Base-by-base conservation (phyloP, 768 basidiomycete genomes). In the Boletus huronensis region DNA sequence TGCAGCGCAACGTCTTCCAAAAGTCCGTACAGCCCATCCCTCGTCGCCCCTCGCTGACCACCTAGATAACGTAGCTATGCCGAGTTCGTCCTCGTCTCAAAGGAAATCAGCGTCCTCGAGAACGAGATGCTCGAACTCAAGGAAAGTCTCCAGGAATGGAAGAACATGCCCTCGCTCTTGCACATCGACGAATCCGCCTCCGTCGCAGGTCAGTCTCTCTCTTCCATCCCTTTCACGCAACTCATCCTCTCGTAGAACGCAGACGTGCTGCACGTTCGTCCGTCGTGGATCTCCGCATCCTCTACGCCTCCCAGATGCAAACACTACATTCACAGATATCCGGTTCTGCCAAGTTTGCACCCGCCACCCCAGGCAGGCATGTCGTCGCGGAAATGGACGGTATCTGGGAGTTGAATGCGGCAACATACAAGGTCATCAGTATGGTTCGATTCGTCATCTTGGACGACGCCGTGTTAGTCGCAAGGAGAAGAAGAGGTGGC, bases 81-180 rank as follows among this genome's bases (percentile, higher is more conserved):
- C 43, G 93, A 98, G 69, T 98, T 98, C 67, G 91, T 99, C 26
- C 79, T 88, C 52, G 91, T 99, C 21, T 97, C 97, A 4, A 98
- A 98, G 67, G 97, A 98, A 73, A 96, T 99, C 50, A 87, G 90
- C 26, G 87, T 90, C 1, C 82, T 99, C 26, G 97, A 99, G 75
- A 95, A 94, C 65, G 95, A 98, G 70, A 91, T 98, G 88, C 81
- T 98, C 29, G 95, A 98, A 65, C 83, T 99, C 69, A 98, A 97
- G 70, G 93, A 95, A 52, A 82, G 89, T 6, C 79, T 98, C 4
- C 86, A 90, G 13, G 97, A 99, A 66, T 98, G 95, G 88, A 94
- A 95, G 70, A 84, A 84, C 52, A 93, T 98, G 82, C 96, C 97
- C 0, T 91, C 93, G 7, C 79, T 93, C 19, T 79, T 99, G 17